phyloP scores from a whole-genome alignment of 108 stramenopile genomes.

The Stephanodiscus triporus region DNA sequence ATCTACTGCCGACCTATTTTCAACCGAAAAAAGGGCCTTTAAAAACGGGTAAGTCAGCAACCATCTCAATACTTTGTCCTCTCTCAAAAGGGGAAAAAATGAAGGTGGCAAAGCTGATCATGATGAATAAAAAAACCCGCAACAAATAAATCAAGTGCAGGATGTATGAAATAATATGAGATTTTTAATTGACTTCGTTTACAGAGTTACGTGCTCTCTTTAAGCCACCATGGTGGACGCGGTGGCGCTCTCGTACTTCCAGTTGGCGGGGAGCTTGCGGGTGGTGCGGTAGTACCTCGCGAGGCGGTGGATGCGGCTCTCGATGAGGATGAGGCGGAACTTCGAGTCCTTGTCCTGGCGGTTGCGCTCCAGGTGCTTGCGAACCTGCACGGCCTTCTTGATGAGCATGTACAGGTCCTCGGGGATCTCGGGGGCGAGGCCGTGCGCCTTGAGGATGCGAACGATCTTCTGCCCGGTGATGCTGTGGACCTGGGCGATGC shows the following conservation, averaged over 20 bases:
- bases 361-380: conserved; percentile 99
- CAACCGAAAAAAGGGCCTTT: too few relatives aligned
- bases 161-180: too few relatives aligned
- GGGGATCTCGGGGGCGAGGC: conserved; percentile 99
- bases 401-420: conserved; percentile 99
- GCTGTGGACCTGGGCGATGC: conserved; percentile 95
- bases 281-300: conserved; percentile 99
- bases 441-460: conserved; percentile 98
- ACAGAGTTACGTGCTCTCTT: conserved; percentile 31
- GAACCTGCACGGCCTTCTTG: conserved; percentile 99
- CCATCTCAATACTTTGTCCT: too few relatives aligned
- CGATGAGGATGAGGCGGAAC: conserved; percentile 99
- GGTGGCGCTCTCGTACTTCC: conserved; percentile 98
- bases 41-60: too few relatives aligned
- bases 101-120: too few relatives aligned
- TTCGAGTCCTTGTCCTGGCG: conserved; percentile 99
- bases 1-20: too few relatives aligned
- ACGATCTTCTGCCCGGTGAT: conserved; percentile 99
- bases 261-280: conserved; percentile 98
- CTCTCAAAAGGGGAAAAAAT: too few relatives aligned
- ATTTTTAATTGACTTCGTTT: too few relatives aligned
- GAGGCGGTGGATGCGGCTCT: conserved; percentile 97
- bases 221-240: conserved; percentile 99
- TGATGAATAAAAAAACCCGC: too few relatives aligned
- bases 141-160: too few relatives aligned